Evolutionary conservation across 768 basidiomycete genomes (phyloP).

Genomic region (Auriscalpium orientale): DNA sequence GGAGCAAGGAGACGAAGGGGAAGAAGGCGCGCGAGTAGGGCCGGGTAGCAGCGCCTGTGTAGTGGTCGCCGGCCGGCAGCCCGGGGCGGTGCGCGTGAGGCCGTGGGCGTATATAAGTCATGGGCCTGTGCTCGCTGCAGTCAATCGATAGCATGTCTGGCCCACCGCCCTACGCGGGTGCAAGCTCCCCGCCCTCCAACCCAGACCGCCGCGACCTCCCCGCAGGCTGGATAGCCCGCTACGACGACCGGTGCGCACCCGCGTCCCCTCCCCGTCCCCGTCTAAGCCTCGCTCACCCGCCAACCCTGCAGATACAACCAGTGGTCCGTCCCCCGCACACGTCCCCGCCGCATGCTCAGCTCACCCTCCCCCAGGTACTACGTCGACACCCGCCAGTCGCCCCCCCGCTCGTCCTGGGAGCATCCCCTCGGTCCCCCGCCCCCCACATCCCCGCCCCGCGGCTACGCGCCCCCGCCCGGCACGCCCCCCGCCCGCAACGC

Average conservation of each 20-base stretch:
- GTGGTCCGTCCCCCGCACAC: constrained; percentile 39
- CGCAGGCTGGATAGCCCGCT: constrained; percentile 62
- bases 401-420: constrained; percentile 60
- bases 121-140: constrained; percentile 9
- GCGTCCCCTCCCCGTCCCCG: constrained; percentile 18
- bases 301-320: constrained; percentile 43
- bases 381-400: constrained; percentile 55
- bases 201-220: constrained; percentile 59
- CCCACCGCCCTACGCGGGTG: constrained; percentile 22
- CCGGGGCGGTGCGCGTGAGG: constrained; percentile 11
- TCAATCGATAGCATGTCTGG: constrained; percentile 37
- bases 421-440: constrained; percentile 56
- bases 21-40: constrained; percentile 2
- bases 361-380: constrained; percentile 53
- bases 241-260: constrained; percentile 53
- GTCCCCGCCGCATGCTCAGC: neutral
- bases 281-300: constrained; percentile 19
- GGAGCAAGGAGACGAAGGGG: neutral
- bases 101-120: constrained; percentile 13
- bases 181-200: constrained; percentile 22
- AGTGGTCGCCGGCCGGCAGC: constrained; percentile 9
- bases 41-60: neutral
- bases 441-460: constrained; percentile 22
- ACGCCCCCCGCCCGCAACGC: constrained; percentile 38
- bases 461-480: constrained; percentile 29